These are phyloP conservation scores for Phoma herbarum DNA, from an alignment of 2,329 filamentous ascomycete species.

Conservation along the genomic window DNA sequence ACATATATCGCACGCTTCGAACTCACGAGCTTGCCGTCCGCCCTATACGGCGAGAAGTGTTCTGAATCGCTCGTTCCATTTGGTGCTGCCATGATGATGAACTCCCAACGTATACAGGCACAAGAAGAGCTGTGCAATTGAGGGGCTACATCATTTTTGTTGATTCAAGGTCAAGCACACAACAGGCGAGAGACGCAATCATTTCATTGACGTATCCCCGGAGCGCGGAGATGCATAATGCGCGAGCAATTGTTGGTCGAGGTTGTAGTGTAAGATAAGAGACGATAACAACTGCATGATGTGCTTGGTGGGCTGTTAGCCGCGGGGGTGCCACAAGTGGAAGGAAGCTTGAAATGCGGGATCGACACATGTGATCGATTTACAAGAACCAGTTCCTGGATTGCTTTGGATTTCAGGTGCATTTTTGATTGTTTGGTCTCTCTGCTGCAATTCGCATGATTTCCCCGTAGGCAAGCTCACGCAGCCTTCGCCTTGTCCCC, in stretches of 20 bases:
- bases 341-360: neutral
- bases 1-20: slow-evolving; percentile 1
- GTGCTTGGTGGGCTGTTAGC: slow-evolving; percentile 7
- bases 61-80: slow-evolving; percentile 49
- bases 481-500: slow-evolving; percentile 36
- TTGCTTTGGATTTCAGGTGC: neutral
- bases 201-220: slow-evolving; percentile 43
- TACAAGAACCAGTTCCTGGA: neutral
- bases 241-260: slow-evolving; percentile 17
- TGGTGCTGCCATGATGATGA: slow-evolving; percentile 14
- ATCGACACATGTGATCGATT: neutral
- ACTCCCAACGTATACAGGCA: neutral
- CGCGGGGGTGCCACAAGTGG: slow-evolving; percentile 14
- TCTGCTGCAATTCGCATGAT: neutral
- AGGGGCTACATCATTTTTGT: slow-evolving; percentile 49
- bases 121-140: neutral
- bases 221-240: slow-evolving; percentile 49
- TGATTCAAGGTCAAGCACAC: neutral
- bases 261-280: slow-evolving; percentile 13
- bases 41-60: slow-evolving; percentile 66
- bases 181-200: slow-evolving; percentile 12
- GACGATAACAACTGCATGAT: slow-evolving; percentile 19
- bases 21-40: slow-evolving; percentile 65
- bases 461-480: neutral
- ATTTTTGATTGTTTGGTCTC: neutral